These are phyloP conservation scores for Malus fusca DNA, from an alignment of 306 rosid genomes.

Conservation along the genomic window DNA sequence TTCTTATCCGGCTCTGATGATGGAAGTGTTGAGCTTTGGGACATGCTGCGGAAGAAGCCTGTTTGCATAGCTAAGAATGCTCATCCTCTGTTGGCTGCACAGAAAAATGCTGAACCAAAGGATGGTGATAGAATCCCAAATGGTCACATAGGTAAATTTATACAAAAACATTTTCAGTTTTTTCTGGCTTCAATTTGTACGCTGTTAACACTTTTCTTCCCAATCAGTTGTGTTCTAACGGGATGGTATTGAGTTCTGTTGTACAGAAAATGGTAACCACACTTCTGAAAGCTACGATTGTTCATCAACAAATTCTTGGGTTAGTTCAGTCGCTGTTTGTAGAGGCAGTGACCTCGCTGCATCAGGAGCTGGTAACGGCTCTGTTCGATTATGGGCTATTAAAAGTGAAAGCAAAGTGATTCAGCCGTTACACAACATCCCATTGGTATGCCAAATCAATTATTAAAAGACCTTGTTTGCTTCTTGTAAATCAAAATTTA, in stretches of 20 bases:
- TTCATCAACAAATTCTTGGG: slow-evolving; percentile 67
- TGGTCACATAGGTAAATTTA: slow-evolving; percentile 50
- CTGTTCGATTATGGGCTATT: slow-evolving; percentile 66
- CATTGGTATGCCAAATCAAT: slow-evolving; percentile 63
- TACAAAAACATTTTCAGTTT: not conserved
- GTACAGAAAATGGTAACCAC: slow-evolving; percentile 60
- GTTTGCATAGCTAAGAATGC: slow-evolving; percentile 66
- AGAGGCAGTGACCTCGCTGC: slow-evolving; percentile 87
- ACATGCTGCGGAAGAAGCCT: slow-evolving; percentile 68
- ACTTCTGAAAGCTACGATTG: slow-evolving; percentile 28
- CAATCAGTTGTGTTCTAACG: slow-evolving; percentile 13
- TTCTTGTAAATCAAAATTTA: not conserved
- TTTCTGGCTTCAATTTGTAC: not conserved
- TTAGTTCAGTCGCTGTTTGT: slow-evolving; percentile 71
- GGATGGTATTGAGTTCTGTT: slow-evolving; percentile 12
- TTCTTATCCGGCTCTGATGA: slow-evolving; percentile 83
- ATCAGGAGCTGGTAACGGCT: slow-evolving; percentile 93
- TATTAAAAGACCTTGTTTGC: not conserved
- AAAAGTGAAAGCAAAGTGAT: slow-evolving; percentile 56
- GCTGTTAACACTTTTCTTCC: not conserved
- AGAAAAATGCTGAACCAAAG: slow-evolving; percentile 32
- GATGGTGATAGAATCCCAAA: slow-evolving; percentile 45
- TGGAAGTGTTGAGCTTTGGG: slow-evolving; percentile 91
- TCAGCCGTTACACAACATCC: slow-evolving; percentile 47
- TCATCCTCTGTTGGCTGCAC: slow-evolving; percentile 41